Evolutionary conservation across 495 filamentous ascomycete genomes (phyloP).

Genomic region (Cercophora scortea): DNA sequence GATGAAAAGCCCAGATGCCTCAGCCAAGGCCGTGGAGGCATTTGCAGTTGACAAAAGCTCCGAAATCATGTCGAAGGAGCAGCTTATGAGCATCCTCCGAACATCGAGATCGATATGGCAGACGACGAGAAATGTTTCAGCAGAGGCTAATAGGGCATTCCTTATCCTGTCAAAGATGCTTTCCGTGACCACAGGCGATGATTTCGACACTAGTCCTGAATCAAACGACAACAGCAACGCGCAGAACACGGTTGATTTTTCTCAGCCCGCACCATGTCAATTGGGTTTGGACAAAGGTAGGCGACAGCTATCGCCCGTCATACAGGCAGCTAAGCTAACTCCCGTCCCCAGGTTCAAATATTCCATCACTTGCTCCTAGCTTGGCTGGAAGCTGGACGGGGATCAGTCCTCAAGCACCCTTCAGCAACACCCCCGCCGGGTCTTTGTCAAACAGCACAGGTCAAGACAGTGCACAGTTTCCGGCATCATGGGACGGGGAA

Average conservation of each 20-base stretch:
- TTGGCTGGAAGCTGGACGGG: no score
- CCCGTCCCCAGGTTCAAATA: no score
- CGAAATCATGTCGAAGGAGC: slow-evolving; percentile 12
- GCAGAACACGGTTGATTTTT: neutral
- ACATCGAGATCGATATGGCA: slow-evolving; percentile 21
- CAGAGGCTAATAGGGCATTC: slow-evolving; percentile 19
- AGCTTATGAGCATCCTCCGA: slow-evolving; percentile 16
- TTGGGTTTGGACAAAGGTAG: neutral
- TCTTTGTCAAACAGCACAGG: no score
- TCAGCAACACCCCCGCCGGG: no score
- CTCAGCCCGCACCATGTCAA: neutral
- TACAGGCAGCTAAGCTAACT: no score
- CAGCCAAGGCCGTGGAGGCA: neutral
- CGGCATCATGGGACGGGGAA: no score
- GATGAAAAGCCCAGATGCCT: slow-evolving; percentile 6
- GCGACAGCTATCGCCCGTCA: no score
- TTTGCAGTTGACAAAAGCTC: neutral
- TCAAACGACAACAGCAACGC: neutral
- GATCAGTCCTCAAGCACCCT: no score
- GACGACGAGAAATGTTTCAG: slow-evolving; percentile 5
- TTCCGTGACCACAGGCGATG: slow-evolving; percentile 12
- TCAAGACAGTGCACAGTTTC: no score
- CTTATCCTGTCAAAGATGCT: slow-evolving; percentile 23
- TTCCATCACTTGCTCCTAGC: no score
- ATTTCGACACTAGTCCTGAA: slow-evolving; percentile 11